Evolutionary conservation across 495 filamentous ascomycete species (phyloP).

Genomic region (Penicillium chermesinum): DNA sequence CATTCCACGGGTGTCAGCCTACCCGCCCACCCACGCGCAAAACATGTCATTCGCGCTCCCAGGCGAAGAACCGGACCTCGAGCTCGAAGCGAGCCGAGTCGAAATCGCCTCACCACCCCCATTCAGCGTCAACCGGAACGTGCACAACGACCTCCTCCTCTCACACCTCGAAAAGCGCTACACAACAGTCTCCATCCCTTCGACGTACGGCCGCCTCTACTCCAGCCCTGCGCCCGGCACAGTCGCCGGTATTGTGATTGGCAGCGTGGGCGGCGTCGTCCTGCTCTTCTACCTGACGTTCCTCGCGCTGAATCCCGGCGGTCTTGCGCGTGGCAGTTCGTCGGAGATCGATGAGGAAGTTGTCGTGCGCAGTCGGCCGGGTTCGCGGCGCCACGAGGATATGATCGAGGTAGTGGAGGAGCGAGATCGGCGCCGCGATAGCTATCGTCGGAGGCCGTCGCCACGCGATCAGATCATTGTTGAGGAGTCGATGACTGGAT

Average conservation of each 20-base stretch:
- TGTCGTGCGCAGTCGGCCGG: slow-evolving; percentile 21
- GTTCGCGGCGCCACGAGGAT: slow-evolving; percentile 8
- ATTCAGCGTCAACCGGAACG: background rate
- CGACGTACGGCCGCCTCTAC: slow-evolving; percentile 60
- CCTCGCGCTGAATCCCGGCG: slow-evolving; percentile 52
- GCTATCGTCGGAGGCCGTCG: slow-evolving; percentile 18
- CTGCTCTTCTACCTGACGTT: slow-evolving; percentile 73
- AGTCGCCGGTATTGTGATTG: slow-evolving; percentile 80
- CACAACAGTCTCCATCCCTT: slow-evolving; percentile 53
- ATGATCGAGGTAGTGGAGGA: slow-evolving; percentile 24
- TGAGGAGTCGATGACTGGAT: slow-evolving; percentile 26
- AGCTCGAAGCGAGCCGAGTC: background rate
- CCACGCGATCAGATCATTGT: slow-evolving; percentile 20
- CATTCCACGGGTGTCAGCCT: background rate
- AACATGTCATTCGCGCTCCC: slow-evolving; percentile 9
- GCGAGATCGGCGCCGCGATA: slow-evolving; percentile 18
- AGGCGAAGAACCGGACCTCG: slow-evolving; percentile 3
- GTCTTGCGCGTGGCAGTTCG: slow-evolving; percentile 18
- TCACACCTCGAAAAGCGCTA: slow-evolving; percentile 22
- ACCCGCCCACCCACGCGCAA: background rate
- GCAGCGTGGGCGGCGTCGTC: slow-evolving; percentile 75
- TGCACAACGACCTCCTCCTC: slow-evolving; percentile 3
- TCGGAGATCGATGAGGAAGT: slow-evolving; percentile 27
- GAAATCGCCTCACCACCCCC: background rate
- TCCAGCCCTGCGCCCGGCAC: slow-evolving; percentile 60